Evolutionary conservation across 805 yeast genomes (phyloP).

Genomic region (Lipomyces orientalis): DNA sequence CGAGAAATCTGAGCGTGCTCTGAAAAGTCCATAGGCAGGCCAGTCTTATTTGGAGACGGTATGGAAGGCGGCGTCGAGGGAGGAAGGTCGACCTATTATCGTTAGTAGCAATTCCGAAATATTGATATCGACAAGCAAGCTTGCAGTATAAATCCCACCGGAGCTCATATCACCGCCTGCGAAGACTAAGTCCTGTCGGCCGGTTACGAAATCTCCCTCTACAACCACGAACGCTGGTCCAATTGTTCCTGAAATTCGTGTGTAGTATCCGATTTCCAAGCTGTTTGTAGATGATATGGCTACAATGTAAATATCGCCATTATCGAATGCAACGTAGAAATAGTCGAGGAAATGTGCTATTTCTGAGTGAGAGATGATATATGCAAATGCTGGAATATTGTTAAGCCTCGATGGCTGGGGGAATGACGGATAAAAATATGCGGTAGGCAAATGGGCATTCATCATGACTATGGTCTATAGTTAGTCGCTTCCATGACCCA

Average conservation of each 20-base stretch:
- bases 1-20: slow-evolving; percentile 4
- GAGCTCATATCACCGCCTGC: slow-evolving; percentile 23
- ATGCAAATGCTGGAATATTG: background rate
- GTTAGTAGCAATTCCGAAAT: background rate
- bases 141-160: slow-evolving; percentile 25
- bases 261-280: background rate
- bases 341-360: slow-evolving; percentile 13
- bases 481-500: background rate
- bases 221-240: slow-evolving; percentile 27
- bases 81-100: background rate
- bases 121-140: background rate
- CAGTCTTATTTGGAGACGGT: background rate
- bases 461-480: background rate
- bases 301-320: slow-evolving; percentile 23
- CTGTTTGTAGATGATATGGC: background rate
- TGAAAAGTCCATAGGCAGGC: background rate
- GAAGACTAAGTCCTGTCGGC: slow-evolving; percentile 20
- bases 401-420: background rate
- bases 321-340: slow-evolving; percentile 29
- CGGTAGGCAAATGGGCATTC: background rate
- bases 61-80: background rate
- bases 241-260: slow-evolving; percentile 11
- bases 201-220: slow-evolving; percentile 5
- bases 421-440: slow-evolving; percentile 4
- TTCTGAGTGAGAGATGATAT: background rate